A percentile compares a stretch with the other conserved stretches of the same genome.
These are phyloP conservation scores for Wallacemonas sp. DNA, from an alignment of 208 protist species.

Conservation along the genomic window DNA sequence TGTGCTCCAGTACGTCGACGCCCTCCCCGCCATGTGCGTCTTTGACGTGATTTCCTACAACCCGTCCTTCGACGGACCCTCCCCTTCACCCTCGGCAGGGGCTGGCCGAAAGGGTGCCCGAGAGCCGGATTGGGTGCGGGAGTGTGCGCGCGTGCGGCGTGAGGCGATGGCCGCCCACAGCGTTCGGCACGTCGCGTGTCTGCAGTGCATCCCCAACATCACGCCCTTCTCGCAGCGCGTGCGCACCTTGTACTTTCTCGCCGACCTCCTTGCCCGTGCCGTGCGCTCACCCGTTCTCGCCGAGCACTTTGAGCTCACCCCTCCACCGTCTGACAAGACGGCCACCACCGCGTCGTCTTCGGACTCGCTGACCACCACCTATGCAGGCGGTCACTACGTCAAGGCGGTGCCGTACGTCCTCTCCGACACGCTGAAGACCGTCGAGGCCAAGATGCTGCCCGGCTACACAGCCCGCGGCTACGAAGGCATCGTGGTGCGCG, in stretches of 20 bases:
- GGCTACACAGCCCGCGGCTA: slow-evolving; percentile 54
- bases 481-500: slow-evolving; percentile 85
- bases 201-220: slow-evolving; percentile 73
- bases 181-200: slow-evolving; percentile 56
- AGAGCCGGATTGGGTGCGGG: slow-evolving; percentile 17
- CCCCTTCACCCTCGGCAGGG: too few relatives aligned
- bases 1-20: slow-evolving; percentile 62
- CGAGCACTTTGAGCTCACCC: slow-evolving; percentile 34
- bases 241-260: slow-evolving; percentile 75
- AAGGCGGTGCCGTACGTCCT: slow-evolving; percentile 65
- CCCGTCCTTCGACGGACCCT: too few relatives aligned
- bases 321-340: background rate
- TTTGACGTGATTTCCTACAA: slow-evolving; percentile 84
- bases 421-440: slow-evolving; percentile 52
- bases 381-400: slow-evolving; percentile 62
- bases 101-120: too few relatives aligned
- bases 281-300: slow-evolving; percentile 45
- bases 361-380: too few relatives aligned
- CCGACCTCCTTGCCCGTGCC: slow-evolving; percentile 46
- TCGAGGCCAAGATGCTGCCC: slow-evolving; percentile 46
- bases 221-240: slow-evolving; percentile 85
- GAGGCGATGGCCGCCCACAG: slow-evolving; percentile 24
- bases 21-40: slow-evolving; percentile 69
- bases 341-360: too few relatives aligned
- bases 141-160: slow-evolving; percentile 26